These are phyloP conservation scores for Escallonia rubra DNA, from an alignment of 129 eudicot species.

Conservation along the genomic window DNA sequence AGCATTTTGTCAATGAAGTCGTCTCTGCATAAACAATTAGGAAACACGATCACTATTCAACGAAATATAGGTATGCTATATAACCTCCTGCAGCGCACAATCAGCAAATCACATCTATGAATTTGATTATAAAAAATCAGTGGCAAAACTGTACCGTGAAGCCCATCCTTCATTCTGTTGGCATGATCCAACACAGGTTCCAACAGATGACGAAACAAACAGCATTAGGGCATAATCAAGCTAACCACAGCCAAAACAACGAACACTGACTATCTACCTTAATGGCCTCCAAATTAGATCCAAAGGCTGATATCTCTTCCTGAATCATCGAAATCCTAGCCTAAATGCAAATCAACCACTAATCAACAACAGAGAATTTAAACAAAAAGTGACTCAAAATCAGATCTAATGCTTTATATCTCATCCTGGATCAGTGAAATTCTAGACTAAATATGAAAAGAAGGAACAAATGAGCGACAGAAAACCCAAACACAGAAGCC, in stretches of 20 bases:
- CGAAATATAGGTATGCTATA: background rate
- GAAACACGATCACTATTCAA: background rate
- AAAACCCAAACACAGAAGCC: too few species aligned
- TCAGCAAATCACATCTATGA: background rate
- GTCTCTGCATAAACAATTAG: conserved; percentile 42
- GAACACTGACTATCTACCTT: conserved; percentile 36
- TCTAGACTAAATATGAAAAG: too few species aligned
- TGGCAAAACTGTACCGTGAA: conserved; percentile 32
- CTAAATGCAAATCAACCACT: conserved; percentile 28
- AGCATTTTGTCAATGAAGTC: conserved; percentile 63
- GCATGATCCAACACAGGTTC: background rate
- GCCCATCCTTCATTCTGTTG: conserved; percentile 50
- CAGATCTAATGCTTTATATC: too few species aligned
- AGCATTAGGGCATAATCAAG: conserved; percentile 9
- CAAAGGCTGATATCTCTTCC: conserved; percentile 46
- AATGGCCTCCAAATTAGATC: conserved; percentile 50
- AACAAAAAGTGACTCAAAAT: too few species aligned
- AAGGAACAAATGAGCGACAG: too few species aligned
- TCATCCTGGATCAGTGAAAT: too few species aligned
- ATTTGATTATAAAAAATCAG: background rate
- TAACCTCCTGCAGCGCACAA: too few species aligned
- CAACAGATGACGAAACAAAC: conserved; percentile 13
- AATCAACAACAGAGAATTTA: background rate
- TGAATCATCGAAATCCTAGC: conserved; percentile 50
- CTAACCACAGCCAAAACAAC: conserved; percentile 4